These are phyloP conservation scores for Acidiella bohemica DNA, from an alignment of 495 filamentous ascomycete genomes.

Conservation along the genomic window DNA sequence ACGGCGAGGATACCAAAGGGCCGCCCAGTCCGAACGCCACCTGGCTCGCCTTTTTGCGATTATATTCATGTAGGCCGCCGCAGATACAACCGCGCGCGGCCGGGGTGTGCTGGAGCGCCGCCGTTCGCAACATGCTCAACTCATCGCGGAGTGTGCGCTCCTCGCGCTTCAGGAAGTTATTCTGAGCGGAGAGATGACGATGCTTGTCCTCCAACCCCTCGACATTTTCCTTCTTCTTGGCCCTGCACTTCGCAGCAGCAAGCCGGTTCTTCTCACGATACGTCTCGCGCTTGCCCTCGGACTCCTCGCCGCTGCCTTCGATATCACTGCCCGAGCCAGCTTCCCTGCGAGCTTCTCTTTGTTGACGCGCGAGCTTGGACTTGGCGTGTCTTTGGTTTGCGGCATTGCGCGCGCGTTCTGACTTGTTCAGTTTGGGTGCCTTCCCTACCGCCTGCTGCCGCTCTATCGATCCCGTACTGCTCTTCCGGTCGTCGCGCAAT, in stretches of 20 bases:
- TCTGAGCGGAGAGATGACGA: slow-evolving; percentile 17
- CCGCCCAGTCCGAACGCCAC: neutral
- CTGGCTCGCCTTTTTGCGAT: slow-evolving; percentile 2
- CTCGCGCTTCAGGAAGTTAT: slow-evolving; percentile 30
- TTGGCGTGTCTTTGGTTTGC: slow-evolving; percentile 16
- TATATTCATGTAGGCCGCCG: slow-evolving; percentile 14
- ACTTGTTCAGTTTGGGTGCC: slow-evolving; percentile 1
- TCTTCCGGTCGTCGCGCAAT: neutral
- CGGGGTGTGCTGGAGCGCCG: slow-evolving; percentile 15
- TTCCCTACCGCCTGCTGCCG: neutral
- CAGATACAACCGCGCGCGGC: slow-evolving; percentile 32
- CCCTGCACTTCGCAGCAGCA: slow-evolving; percentile 74
- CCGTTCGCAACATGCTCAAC: slow-evolving; percentile 14
- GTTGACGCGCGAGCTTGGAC: slow-evolving; percentile 5
- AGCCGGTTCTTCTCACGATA: slow-evolving; percentile 71
- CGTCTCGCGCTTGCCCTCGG: slow-evolving; percentile 20
- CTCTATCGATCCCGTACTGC: neutral
- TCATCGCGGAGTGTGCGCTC: slow-evolving; percentile 32
- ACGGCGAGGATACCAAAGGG: neutral
- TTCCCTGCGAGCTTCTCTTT: neutral
- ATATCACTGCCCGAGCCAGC: neutral
- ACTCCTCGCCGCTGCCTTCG: slow-evolving; percentile 3
- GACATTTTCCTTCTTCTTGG: slow-evolving; percentile 62
- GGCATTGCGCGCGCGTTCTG: slow-evolving; percentile 14
- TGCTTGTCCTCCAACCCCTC: slow-evolving; percentile 20